Conservation (phyloP, 176 grass and related monocot genomes). For the Pontederia paniculata region DNA sequence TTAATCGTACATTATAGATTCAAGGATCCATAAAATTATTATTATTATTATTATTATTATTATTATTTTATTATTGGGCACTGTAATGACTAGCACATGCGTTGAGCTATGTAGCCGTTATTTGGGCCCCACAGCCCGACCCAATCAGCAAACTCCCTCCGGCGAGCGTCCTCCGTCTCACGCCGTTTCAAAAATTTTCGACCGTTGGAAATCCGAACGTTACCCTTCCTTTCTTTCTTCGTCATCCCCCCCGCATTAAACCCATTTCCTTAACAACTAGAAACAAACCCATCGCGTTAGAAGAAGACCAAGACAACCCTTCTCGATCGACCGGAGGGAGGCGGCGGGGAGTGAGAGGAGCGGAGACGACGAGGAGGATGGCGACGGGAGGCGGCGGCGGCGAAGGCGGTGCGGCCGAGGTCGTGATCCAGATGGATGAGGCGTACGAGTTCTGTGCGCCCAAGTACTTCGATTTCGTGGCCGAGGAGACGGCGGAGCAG, state of each 20-base stretch:
- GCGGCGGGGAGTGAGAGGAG: neutral
- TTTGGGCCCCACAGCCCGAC: no score
- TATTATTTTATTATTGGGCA: no score
- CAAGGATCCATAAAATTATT: no score
- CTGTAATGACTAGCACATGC: no score
- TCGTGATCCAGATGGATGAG: conserved; percentile 36
- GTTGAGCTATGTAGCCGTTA: no score
- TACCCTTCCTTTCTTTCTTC: neutral
- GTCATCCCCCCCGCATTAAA: neutral
- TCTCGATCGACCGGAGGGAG: no score
- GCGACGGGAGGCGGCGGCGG: neutral
- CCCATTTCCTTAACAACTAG: neutral
- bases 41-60: no score
- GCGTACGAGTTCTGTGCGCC: conserved; percentile 84
- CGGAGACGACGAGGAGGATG: neutral
- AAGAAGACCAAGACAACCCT: neutral
- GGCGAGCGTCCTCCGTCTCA: no score
- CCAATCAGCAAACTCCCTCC: no score
- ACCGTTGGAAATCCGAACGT: conserved; percentile 47
- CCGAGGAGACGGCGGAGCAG: conserved; percentile 50
- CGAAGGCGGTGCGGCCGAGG: conserved; percentile 5
- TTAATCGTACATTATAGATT: no score
- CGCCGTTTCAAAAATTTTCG: conserved; percentile 36
- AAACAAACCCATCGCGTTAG: conserved; percentile 3
- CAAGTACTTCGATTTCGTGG: conserved; percentile 68